Evolutionary conservation across 2,329 filamentous ascomycete genomes (phyloP).

Genomic region (Ophiostoma sp.): DNA sequence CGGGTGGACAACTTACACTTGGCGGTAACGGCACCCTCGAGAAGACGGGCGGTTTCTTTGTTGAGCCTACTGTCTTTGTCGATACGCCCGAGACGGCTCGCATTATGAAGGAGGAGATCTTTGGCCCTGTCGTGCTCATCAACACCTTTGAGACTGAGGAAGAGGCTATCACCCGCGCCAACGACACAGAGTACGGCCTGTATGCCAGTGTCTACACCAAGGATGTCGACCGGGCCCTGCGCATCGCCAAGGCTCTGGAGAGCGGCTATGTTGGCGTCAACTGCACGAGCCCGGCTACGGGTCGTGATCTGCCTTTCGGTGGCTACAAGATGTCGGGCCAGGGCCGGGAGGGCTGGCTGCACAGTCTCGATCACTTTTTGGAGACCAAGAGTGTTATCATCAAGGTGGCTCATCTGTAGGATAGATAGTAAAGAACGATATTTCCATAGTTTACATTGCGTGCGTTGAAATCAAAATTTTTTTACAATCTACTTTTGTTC

Average conservation of each 20-base stretch:
- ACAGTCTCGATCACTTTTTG: constrained; percentile 40
- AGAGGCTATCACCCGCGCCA: constrained; percentile 50
- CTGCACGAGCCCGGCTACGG: constrained; percentile 39
- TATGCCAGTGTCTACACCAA: constrained; percentile 53
- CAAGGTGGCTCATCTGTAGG: constrained; percentile 27
- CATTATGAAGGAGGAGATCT: constrained; percentile 54
- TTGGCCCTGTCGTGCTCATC: constrained; percentile 55
- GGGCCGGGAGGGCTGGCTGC: constrained; percentile 39
- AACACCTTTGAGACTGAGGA: constrained; percentile 53
- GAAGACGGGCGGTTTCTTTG: constrained; percentile 37
- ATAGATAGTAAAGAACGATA: not conserved
- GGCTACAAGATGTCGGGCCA: constrained; percentile 43
- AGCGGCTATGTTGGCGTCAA: constrained; percentile 59
- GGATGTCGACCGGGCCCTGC: constrained; percentile 44
- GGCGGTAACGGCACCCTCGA: constrained; percentile 33
- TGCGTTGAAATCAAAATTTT: not conserved
- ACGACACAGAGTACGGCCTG: constrained; percentile 56
- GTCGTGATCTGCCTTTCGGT: constrained; percentile 43
- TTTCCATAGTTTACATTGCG: not conserved
- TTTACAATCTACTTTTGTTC: not conserved
- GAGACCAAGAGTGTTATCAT: constrained; percentile 37
- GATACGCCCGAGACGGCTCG: constrained; percentile 39
- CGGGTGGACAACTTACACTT: constrained; percentile 34
- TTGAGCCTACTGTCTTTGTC: constrained; percentile 45
- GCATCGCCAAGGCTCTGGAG: constrained; percentile 49